phyloP scores from a whole-genome alignment of 345 rosid species.

The Carallia pectinifolia region DNA sequence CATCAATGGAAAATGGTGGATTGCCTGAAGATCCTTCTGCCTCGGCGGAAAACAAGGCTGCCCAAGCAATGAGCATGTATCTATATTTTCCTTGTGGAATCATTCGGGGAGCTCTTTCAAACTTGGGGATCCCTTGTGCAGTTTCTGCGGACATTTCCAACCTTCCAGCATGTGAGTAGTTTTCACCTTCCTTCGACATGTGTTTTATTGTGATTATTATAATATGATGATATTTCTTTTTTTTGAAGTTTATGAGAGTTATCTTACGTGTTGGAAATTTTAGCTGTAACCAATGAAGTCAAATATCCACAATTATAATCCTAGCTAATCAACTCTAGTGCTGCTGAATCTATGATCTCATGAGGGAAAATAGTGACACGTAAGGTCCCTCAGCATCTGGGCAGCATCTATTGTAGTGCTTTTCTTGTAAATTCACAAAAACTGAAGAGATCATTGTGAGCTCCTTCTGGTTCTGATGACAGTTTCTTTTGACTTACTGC shows the following conservation, averaged over 20 bases:
- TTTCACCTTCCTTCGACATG: not conserved
- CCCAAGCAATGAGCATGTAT: slow-evolving; percentile 81
- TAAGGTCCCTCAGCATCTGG: no score
- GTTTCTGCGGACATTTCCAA: slow-evolving; percentile 94
- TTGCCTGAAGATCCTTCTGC: slow-evolving; percentile 50
- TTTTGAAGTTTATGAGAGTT: not conserved
- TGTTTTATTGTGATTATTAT: not conserved
- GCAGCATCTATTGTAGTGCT: not conserved
- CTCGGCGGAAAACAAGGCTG: slow-evolving; percentile 56
- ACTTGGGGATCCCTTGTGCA: slow-evolving; percentile 92
- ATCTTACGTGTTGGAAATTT: not conserved
- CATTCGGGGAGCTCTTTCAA: slow-evolving; percentile 93
- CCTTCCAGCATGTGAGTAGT: slow-evolving; percentile 85
- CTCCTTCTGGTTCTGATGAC: no score
- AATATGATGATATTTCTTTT: not conserved
- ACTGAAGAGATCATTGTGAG: no score
- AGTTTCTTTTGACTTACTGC: no score
- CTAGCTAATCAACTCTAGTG: not conserved
- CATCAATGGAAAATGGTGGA: slow-evolving; percentile 45
- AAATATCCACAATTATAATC: not conserved
- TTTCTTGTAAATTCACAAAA: not conserved
- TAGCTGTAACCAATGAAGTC: not conserved
- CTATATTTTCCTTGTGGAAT: slow-evolving; percentile 95
- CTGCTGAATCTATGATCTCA: not conserved
- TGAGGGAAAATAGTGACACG: not conserved